Conservation (phyloP, 2,329 filamentous ascomycete genomes). For the Mycosphaerelloides madeirae region DNA sequence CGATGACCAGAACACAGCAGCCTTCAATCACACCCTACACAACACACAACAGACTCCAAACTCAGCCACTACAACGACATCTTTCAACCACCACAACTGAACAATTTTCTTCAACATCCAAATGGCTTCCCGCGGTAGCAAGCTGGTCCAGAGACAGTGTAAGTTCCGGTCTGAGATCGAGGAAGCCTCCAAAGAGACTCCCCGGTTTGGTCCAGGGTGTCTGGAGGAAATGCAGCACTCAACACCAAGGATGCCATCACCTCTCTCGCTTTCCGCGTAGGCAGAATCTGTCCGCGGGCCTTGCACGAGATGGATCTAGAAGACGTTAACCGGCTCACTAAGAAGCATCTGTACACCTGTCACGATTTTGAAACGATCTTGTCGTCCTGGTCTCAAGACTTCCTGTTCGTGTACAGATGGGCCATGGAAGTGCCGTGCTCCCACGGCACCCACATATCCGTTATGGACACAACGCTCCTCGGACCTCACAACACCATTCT, state of each 20-base stretch:
- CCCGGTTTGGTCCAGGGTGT: background rate
- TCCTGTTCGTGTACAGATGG: background rate
- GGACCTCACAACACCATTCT: background rate
- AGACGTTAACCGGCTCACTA: background rate
- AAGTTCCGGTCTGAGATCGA: background rate
- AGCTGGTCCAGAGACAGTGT: too few relatives aligned
- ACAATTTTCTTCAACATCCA: too few relatives aligned
- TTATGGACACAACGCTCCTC: constrained; percentile 1
- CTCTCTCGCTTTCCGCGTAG: background rate
- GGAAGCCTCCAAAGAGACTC: background rate
- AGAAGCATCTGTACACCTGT: background rate
- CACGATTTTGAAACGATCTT: background rate
- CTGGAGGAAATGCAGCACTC: constrained; percentile 1
- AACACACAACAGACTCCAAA: too few relatives aligned
- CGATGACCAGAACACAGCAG: too few relatives aligned
- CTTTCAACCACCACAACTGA: background rate
- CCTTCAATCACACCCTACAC: too few relatives aligned
- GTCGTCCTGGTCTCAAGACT: constrained; percentile 4
- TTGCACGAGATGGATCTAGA: background rate
- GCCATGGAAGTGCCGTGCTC: background rate
- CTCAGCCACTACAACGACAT: too few relatives aligned
- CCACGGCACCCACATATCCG: background rate
- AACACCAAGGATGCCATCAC: constrained; percentile 4
- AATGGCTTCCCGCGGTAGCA: too few relatives aligned
- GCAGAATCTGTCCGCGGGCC: background rate